Conservation (phyloP, 106 monocot genomes). For the Amphibolis antarctica region DNA sequence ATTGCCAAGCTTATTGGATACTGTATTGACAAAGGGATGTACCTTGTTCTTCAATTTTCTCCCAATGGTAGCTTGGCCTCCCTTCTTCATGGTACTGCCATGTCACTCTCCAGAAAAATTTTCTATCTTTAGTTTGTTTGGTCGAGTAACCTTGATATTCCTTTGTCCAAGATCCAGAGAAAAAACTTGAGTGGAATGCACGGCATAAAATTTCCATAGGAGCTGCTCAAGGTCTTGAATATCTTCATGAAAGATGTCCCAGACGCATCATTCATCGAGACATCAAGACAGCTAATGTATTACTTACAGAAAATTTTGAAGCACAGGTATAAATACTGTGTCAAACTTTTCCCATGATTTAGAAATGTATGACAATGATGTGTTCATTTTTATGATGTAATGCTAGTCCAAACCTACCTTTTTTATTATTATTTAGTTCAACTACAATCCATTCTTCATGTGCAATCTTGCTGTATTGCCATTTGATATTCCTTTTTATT, state of each 20-base stretch:
- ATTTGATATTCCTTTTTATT: too few species aligned
- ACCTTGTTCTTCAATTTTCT: conserved; percentile 55
- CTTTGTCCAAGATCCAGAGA: conserved; percentile 22
- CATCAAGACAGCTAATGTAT: conserved; percentile 74
- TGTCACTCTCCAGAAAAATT: not conserved
- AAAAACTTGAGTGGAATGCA: conserved; percentile 30
- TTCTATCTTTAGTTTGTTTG: not conserved
- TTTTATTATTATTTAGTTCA: too few species aligned
- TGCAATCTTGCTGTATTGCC: too few species aligned
- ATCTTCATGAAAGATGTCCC: conserved; percentile 67
- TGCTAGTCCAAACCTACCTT: too few species aligned
- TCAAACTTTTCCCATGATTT: too few species aligned
- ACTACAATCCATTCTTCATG: too few species aligned
- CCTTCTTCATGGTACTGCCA: conserved; percentile 38
- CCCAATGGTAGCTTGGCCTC: conserved; percentile 44
- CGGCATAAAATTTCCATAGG: conserved; percentile 56
- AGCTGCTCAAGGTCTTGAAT: conserved; percentile 49
- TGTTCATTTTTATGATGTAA: too few species aligned
- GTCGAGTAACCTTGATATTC: not conserved
- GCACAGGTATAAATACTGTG: conserved; percentile 40
- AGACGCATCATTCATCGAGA: conserved; percentile 72
- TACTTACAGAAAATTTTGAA: conserved; percentile 58
- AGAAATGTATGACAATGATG: too few species aligned
- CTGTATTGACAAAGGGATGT: conserved; percentile 51
- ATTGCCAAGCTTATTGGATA: conserved; percentile 53